phyloP scores from a whole-genome alignment of 805 yeast genomes.

The Yarrowia porcina region DNA sequence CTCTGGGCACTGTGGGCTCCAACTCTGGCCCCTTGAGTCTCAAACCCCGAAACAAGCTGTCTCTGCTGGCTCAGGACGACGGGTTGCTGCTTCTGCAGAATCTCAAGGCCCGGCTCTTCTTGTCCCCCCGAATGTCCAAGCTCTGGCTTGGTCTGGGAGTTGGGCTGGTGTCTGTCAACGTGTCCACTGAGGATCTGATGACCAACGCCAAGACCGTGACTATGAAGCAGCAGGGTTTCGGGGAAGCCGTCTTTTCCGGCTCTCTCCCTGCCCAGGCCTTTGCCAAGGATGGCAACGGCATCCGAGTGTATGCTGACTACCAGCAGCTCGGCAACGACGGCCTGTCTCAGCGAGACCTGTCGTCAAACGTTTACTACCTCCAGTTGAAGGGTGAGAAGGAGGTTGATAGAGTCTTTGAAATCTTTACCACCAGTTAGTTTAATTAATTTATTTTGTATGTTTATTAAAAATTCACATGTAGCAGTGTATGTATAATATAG shows the following conservation, averaged over 20 bases:
- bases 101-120: slow-evolving; percentile 15
- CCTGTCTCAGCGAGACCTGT: slow-evolving; percentile 1
- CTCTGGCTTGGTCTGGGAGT: slow-evolving; percentile 21
- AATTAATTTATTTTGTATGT: not conserved
- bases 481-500: too few species aligned
- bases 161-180: not conserved
- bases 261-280: slow-evolving; percentile 13
- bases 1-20: slow-evolving; percentile 13
- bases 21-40: not conserved
- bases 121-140: slow-evolving; percentile 19
- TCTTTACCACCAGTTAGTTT: slow-evolving; percentile 19
- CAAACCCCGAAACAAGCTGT: slow-evolving; percentile 22
- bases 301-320: slow-evolving; percentile 22
- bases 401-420: slow-evolving; percentile 9
- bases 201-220: slow-evolving; percentile 20
- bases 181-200: slow-evolving; percentile 20
- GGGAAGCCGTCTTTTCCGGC: slow-evolving; percentile 16
- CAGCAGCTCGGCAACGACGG: slow-evolving; percentile 7
- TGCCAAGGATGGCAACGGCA: slow-evolving; percentile 21
- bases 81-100: slow-evolving; percentile 18
- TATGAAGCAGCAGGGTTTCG: slow-evolving; percentile 23
- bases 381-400: slow-evolving; percentile 20
- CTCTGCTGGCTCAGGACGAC: slow-evolving; percentile 20
- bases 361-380: slow-evolving; percentile 21
- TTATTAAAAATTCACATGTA: not conserved